Evolutionary conservation across 2,329 filamentous ascomycete species (phyloP).

Genomic region (Stachybotrys echinatus): DNA sequence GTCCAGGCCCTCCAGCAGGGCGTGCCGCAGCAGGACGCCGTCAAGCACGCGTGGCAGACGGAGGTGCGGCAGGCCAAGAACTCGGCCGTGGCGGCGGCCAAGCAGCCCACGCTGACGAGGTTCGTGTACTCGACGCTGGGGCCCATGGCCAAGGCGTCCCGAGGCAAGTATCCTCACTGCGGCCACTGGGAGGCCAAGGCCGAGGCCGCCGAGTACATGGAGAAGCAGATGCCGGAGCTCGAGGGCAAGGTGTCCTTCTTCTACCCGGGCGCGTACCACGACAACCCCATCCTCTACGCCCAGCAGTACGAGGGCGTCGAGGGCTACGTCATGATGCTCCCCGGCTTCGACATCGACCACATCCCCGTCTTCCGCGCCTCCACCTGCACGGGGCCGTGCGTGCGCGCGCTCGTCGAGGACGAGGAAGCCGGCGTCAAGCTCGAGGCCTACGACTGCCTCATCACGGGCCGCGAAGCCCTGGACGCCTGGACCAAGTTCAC

Average conservation of each 20-base stretch:
- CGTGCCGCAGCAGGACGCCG: constrained; percentile 24
- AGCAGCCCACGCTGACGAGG: constrained; percentile 29
- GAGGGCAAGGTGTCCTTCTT: constrained; percentile 30
- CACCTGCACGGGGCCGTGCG: constrained; percentile 36
- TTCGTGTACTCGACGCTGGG: constrained; percentile 46
- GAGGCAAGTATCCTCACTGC: constrained; percentile 34
- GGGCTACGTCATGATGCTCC: constrained; percentile 24
- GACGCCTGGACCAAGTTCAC: constrained; percentile 29
- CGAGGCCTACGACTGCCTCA: constrained; percentile 36
- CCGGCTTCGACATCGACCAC: constrained; percentile 12
- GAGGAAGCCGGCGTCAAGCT: constrained; percentile 33
- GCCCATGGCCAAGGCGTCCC: constrained; percentile 36
- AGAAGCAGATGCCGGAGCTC: constrained; percentile 30
- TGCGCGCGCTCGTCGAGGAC: constrained; percentile 34
- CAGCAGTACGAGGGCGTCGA: constrained; percentile 18
- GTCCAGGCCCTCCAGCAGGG: constrained; percentile 27
- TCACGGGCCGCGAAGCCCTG: constrained; percentile 24
- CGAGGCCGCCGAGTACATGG: constrained; percentile 38
- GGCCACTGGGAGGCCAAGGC: constrained; percentile 48
- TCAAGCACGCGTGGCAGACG: constrained; percentile 33
- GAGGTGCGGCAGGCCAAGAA: constrained; percentile 48
- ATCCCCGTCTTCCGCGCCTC: constrained; percentile 35
- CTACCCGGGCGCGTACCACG: constrained; percentile 15
- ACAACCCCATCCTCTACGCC: constrained; percentile 14
- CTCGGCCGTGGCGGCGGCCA: constrained; percentile 43